phyloP scores from a whole-genome alignment of 169 alveolate species.

The Eimeria necatrix region DNA sequence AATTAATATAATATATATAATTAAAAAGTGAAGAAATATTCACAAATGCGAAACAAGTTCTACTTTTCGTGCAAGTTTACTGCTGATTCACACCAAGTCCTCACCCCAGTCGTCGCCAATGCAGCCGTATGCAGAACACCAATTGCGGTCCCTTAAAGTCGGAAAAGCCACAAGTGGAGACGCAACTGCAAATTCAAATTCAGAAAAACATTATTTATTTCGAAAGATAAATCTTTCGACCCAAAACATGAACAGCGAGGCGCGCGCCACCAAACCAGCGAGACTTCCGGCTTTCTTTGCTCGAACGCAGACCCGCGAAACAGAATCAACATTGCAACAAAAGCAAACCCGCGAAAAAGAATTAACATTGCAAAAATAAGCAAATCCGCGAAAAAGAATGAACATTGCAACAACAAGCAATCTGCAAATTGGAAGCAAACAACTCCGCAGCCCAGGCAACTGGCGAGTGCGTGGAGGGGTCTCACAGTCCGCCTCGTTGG shows the following conservation, averaged over 20 bases:
- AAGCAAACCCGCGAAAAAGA: not conserved
- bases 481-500: slow-evolving; percentile 32
- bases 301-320: no score
- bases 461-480: not conserved
- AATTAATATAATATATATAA: no score
- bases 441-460: not conserved
- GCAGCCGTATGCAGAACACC: slow-evolving; percentile 67
- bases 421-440: not conserved
- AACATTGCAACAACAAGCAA: not conserved
- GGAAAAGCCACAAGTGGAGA: slow-evolving; percentile 7
- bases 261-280: not conserved
- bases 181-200: not conserved
- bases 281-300: no score
- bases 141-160: slow-evolving; percentile 46
- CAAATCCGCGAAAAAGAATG: not conserved
- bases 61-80: not conserved
- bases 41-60: not conserved
- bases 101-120: slow-evolving; percentile 77
- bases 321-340: no score
- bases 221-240: no score
- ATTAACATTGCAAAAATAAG: not conserved
- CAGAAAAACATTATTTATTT: not conserved
- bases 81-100: not conserved
- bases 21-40: not conserved
- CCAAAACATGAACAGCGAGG: no score